Evolutionary conservation across 371 early-diverging fungal species (phyloP), one percentile per base, ranked within the genome.

Genomic region (Haplosporangium sp.): DNA sequence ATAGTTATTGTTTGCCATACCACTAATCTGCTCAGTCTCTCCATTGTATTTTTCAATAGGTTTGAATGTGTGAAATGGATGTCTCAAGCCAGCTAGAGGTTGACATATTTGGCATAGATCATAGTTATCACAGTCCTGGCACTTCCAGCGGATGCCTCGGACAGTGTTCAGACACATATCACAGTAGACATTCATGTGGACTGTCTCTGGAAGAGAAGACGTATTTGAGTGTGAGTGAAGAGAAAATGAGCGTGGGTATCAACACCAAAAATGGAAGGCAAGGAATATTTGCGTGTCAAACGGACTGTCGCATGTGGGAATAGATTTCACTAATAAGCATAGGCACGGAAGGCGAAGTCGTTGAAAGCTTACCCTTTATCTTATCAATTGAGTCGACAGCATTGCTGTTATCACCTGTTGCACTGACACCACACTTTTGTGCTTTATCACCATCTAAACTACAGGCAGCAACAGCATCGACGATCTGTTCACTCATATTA

Each of bases 81-180:
- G 85, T 15, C 73, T 65, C 19, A 64, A 58, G 34, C 69, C 47
- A 45, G 74, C 76, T 39, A 64, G 63, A 8, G 55, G 55, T 50
- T 83, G 85, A 62, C 89, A 89, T 50, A 53, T 65, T 63, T 85
- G 85, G 69, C 89, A 89, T 34, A 89, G 75, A 63, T 89, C 88
- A 70, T 76, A 88, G 64, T 89, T 85, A 47, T 71, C 64, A 60
- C 89, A 89, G 56, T 84, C 84, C 60, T 75, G 74, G 67, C 88
- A 89, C 53, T 84, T 84, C 83, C 85, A 89, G 53, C 87, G 81
- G 53, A 63, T 69, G 13, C 85, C 88, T 40, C 82, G 82, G 57
- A 88, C 74, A 40, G 77, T 83, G 58, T 76, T 75, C 71, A 86
- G 60, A 57, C 89, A 89, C 6, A 76, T 70, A 72, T 89, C 86